A percentile compares a stretch with the other conserved stretches of the same genome.
Conservation (phyloP, 2,329 filamentous ascomycete genomes). For the Fusarium setosum region DNA sequence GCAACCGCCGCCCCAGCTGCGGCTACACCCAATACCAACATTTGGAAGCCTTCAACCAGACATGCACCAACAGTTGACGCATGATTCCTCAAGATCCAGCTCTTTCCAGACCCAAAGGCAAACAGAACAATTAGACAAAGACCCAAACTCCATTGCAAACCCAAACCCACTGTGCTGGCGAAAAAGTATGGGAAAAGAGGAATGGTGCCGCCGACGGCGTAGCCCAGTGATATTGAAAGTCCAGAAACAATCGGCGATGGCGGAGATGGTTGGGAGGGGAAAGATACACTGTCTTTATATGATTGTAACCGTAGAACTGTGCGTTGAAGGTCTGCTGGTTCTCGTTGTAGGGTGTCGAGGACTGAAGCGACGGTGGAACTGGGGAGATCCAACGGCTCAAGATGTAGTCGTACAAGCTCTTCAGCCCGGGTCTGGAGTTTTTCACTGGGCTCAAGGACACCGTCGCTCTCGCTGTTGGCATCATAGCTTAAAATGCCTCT, state of each 20-base stretch:
- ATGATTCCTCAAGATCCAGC: conserved; percentile 49
- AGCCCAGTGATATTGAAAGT: conserved; percentile 69
- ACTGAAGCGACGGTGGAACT: conserved; percentile 35
- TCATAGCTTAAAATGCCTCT: conserved; percentile 42
- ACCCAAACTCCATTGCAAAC: conserved; percentile 64
- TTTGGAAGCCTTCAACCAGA: conserved; percentile 47
- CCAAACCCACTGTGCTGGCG: conserved; percentile 49
- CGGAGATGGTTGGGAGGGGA: not conserved
- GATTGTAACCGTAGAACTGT: conserved; percentile 34
- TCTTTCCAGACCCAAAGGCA: conserved; percentile 67
- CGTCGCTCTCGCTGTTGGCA: conserved; percentile 20
- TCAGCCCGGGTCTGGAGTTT: conserved; percentile 21
- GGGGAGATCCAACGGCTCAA: conserved; percentile 47
- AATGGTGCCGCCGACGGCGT: conserved; percentile 71
- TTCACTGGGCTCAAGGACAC: conserved; percentile 3
- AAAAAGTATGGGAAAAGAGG: conserved; percentile 73
- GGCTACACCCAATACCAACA: conserved; percentile 48
- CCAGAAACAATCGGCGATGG: conserved; percentile 60
- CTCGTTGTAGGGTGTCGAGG: conserved; percentile 38
- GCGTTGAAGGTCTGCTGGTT: conserved; percentile 47
- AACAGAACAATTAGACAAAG: conserved; percentile 67
- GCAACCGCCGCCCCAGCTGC: conserved; percentile 47
- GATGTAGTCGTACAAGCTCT: conserved; percentile 45
- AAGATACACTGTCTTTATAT: conserved; percentile 14
- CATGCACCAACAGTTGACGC: conserved; percentile 27